Evolutionary conservation across 2,329 filamentous ascomycete genomes (phyloP), one percentile per base, ranked within the genome.

Genomic region (Penicillium sp.): DNA sequence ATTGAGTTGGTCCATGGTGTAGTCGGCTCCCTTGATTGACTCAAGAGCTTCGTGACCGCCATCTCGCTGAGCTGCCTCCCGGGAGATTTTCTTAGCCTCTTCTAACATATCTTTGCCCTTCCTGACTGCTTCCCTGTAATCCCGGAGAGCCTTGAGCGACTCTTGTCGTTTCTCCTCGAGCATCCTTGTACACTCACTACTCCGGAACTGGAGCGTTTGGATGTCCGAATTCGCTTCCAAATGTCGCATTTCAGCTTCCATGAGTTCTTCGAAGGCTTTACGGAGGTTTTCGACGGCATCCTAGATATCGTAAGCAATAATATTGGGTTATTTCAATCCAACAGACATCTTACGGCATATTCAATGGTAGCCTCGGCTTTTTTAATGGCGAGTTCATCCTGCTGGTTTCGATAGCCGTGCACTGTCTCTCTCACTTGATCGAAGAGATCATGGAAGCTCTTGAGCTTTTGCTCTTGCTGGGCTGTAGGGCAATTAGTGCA

Each of bases 211-310:
- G n/a, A 97, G 77, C 5, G 83, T 82, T 37, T 84, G 79, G 2
- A 88, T 71, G 63, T 99, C 94, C 0, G 91, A 97, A n/a, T 79
- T 71, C 1, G 91, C 92, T 75, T 99, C 94, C 24, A 95, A 82
- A 0, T 83, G 75, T 54, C 85, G 80, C 37, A 97, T 79, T 59
- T 89, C 82, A 2, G 83, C 84, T 62, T 92, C 85, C 13, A 92
- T 71, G 9, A 90, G 74, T 12, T 82, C 80, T 39, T 86, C 79
- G 46, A 89, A 84, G 5, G 84, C 79, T 42, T 77, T 71, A 12
- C 84, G 82, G 37, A 96, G 80, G 17, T 72, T 66, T n/a, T 81
- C 79, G 7, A 95, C 80, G 4, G 83, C 76, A 58, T 82, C 80
- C 68, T 86, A 40, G 3, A 44, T 4, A 13, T 5, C 3, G 34